Evolutionary conservation across 345 rosid genomes (phyloP).

Genomic region (Laguncularia racemosa): DNA sequence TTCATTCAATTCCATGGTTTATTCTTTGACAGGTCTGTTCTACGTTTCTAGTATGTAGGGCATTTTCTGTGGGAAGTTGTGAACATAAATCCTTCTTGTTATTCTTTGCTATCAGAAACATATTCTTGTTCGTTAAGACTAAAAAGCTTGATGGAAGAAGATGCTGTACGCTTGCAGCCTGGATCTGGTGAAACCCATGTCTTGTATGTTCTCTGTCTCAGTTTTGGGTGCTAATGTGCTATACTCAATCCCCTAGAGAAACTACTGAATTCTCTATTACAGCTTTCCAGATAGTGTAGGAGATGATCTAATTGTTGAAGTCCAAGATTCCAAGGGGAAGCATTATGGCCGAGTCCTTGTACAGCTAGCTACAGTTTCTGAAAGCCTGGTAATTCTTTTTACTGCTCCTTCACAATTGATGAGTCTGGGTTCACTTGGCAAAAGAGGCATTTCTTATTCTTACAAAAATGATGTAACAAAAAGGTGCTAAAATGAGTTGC

Average conservation of each 20-base stretch:
- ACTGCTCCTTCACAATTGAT: no score
- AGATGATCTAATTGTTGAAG: constrained; percentile 89
- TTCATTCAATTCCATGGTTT: neutral
- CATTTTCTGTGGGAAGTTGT: neutral
- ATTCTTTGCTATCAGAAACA: constrained; percentile 44
- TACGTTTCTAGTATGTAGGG: neutral
- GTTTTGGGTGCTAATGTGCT: constrained; percentile 9
- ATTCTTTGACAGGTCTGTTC: neutral
- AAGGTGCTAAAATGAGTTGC: neutral
- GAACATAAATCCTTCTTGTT: constrained; percentile 1
- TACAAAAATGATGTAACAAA: no score
- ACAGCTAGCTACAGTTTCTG: constrained; percentile 66
- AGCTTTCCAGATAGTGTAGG: constrained; percentile 96
- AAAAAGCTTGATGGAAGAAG: constrained; percentile 84
- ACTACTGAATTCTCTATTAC: constrained; percentile 25
- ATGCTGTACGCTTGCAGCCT: constrained; percentile 70
- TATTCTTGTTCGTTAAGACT: constrained; percentile 67
- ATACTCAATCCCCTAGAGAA: constrained; percentile 9
- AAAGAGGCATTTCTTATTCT: no score
- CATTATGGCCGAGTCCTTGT: constrained; percentile 84
- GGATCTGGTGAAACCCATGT: constrained; percentile 94
- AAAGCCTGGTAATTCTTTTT: constrained; percentile 48
- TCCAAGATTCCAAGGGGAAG: constrained; percentile 80
- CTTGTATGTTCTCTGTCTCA: constrained; percentile 51
- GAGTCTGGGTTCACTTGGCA: no score